Conservation (phyloP, 495 filamentous ascomycete species). For the Penicillium parvum region DNA sequence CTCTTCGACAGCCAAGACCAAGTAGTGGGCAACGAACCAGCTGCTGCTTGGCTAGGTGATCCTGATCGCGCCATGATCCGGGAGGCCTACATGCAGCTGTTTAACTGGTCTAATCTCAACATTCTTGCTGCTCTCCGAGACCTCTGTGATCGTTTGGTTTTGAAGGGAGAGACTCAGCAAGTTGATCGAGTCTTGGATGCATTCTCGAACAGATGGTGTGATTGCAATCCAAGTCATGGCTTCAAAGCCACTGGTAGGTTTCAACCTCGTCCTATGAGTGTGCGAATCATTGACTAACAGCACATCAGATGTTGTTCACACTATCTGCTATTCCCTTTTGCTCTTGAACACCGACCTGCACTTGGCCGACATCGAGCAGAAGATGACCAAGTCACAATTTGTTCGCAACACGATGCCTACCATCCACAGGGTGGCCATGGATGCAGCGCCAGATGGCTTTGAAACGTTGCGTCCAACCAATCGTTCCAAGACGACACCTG, state of each 20-base stretch:
- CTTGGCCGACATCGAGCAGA: conserved; percentile 86
- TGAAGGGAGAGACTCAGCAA: conserved; percentile 94
- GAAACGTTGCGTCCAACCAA: conserved; percentile 49
- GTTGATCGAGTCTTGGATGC: conserved; percentile 89
- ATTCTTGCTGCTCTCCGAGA: conserved; percentile 74
- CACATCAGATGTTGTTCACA: conserved; percentile 82
- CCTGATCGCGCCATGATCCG: conserved; percentile 61
- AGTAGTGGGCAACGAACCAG: conserved; percentile 67
- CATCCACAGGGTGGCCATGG: conserved; percentile 67
- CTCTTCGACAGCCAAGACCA: conserved; percentile 85
- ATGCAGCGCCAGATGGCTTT: conserved; percentile 63
- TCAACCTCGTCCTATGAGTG: not conserved
- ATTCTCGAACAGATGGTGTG: conserved; percentile 85
- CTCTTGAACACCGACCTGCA: conserved; percentile 96
- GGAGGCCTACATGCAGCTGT: conserved; percentile 87
- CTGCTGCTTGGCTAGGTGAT: conserved; percentile 86
- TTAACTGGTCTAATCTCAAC: conserved; percentile 78
- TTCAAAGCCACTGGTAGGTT: conserved; percentile 81
- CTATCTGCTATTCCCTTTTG: conserved; percentile 93
- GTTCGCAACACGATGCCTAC: conserved; percentile 96
- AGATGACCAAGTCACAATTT: conserved; percentile 93
- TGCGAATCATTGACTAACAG: conserved; percentile 8
- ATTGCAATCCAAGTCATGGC: conserved; percentile 89
- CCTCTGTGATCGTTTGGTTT: conserved; percentile 75
- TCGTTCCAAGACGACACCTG: conserved; percentile 24